Evolutionary conservation across 1,284 basidiomycete genomes (phyloP), one percentile per base, ranked within the genome.

Genomic region (Polyporus tsugae): DNA sequence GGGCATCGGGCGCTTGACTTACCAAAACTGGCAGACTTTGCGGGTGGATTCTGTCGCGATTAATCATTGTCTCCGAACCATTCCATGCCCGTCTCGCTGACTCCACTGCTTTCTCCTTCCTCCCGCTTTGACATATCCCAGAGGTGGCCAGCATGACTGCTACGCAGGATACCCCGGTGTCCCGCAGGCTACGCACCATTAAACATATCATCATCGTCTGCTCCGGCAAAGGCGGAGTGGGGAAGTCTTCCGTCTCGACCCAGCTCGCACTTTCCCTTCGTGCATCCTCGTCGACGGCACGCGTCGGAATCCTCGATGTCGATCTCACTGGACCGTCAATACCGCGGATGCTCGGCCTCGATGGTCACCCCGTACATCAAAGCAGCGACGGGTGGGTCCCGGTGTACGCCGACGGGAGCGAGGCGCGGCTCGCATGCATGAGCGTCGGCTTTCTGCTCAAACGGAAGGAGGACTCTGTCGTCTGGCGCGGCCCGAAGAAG

Each of bases 401-500:
- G 0, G 97, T 99, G 0, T 99, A 97, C 78, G 94, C 93, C 2
- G 95, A 97, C 80, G 89, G 78, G n/a, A 78, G 78, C 35, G 87
- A 86, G 65, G 87, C 89, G 52, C 82, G 94, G 71, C 80, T 99
- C 65, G 93, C 92, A 6, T 96, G 95, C 78, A 99, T 99, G 98
- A 95, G 93, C 76, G 97, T 99, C 15, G 98, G 96, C 2, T 99
- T 99, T 79, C 81, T 99, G 75, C 81, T 99, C 70, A 94, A 95
- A 81, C 92, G 91, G 76, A 92, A 91, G 76, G 94, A 94, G 63
- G 97, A 98, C 78, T 94, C 92, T 17, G 96, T 99, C 44, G 95
- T 99, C 0, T 99, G 98, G 98, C 84, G 98, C 74, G 98, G 98
- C 0, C 98, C 98, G 42, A 99, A 99, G 87, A 99, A 99, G 88